Evolutionary conservation across 768 basidiomycete genomes (phyloP).

Genomic region (Mrakia gelida): DNA sequence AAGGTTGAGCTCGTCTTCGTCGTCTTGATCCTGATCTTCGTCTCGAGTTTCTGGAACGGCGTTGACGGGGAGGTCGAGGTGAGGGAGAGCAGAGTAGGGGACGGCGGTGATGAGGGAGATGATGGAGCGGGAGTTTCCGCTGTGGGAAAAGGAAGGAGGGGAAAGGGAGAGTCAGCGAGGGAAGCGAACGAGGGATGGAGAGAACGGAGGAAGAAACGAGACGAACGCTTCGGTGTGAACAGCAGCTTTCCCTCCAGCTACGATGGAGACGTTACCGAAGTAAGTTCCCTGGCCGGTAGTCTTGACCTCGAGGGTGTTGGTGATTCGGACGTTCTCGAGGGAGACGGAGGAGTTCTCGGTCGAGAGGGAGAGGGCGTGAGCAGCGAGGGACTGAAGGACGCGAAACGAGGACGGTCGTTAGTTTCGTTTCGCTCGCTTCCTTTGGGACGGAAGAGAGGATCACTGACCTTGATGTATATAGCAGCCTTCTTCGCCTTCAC

Average conservation of each 20-base stretch:
- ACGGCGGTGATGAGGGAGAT: constrained; percentile 4
- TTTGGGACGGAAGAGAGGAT: no score
- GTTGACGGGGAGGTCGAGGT: not conserved
- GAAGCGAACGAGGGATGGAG: no score
- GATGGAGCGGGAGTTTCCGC: not conserved
- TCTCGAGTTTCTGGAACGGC: not conserved
- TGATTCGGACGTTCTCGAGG: not conserved
- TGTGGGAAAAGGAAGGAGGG: not conserved
- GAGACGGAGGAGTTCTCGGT: not conserved
- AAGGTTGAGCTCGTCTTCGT: not conserved
- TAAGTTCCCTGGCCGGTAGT: not conserved
- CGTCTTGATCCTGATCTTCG: not conserved
- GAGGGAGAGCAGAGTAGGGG: not conserved
- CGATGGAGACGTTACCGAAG: not conserved
- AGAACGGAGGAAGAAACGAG: not conserved
- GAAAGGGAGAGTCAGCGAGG: not conserved
- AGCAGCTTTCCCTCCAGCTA: not conserved
- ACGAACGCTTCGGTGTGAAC: not conserved
- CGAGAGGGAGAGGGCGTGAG: not conserved
- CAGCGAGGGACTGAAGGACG: not conserved
- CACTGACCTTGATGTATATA: not conserved
- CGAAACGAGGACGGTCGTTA: not conserved
- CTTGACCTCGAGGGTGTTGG: not conserved
- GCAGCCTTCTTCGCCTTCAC: constrained; percentile 6
- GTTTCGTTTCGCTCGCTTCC: not conserved